Evolutionary conservation across 805 yeast genomes (phyloP).

Genomic region (Ogataea neopini): DNA sequence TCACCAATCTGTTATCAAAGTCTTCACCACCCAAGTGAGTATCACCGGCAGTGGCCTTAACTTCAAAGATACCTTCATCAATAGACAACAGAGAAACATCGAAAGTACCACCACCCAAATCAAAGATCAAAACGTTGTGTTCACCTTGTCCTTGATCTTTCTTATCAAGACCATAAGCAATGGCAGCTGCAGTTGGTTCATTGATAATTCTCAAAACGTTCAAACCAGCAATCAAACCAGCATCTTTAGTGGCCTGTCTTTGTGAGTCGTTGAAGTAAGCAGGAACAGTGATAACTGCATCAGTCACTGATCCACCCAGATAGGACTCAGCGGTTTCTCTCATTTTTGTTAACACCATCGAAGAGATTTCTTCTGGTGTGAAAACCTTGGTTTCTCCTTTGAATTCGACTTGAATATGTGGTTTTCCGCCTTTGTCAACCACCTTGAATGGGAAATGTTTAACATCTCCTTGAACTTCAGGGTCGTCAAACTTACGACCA

Average conservation of each 20-base stretch:
- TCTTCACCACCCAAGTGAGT: slow-evolving; percentile 98
- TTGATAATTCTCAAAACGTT: slow-evolving; percentile 93
- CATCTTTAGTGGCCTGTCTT: slow-evolving; percentile 98
- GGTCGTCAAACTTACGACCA: slow-evolving; percentile 83
- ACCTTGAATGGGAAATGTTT: slow-evolving; percentile 87
- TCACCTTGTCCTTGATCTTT: slow-evolving; percentile 62
- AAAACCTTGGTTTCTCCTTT: slow-evolving; percentile 83
- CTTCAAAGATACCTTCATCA: slow-evolving; percentile 96
- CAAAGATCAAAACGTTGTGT: slow-evolving; percentile 88
- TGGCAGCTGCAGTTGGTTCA: slow-evolving; percentile 98
- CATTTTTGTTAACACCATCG: slow-evolving; percentile 90
- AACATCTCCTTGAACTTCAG: slow-evolving; percentile 78
- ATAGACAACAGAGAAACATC: slow-evolving; percentile 91
- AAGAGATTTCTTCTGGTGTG: slow-evolving; percentile 93
- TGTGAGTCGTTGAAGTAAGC: slow-evolving; percentile 98
- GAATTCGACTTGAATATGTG: slow-evolving; percentile 80
- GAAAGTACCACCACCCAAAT: slow-evolving; percentile 97
- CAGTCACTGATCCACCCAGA: slow-evolving; percentile 80
- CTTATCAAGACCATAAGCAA: slow-evolving; percentile 92
- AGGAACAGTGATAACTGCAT: slow-evolving; percentile 95
- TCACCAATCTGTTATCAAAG: slow-evolving; percentile 95
- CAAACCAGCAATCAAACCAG: slow-evolving; percentile 94
- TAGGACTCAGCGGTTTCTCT: slow-evolving; percentile 86
- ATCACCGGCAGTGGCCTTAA: slow-evolving; percentile 91
- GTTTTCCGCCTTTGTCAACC: slow-evolving; percentile 72